phyloP scores from a whole-genome alignment of 1,284 basidiomycete genomes.

The Limonomyces culmigenus region DNA sequence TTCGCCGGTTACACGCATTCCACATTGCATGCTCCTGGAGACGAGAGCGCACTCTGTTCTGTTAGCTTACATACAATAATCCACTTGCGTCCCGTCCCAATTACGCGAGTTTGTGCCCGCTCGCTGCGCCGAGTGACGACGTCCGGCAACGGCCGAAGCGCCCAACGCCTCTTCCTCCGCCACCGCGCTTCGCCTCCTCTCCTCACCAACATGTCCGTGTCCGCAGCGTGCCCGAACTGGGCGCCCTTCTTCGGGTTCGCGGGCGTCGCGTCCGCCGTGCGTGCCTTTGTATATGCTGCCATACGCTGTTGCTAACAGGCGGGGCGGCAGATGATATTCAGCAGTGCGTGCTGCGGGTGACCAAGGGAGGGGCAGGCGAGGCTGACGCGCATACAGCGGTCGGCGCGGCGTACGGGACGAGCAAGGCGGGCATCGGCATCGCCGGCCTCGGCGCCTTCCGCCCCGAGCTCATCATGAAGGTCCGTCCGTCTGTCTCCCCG shows the following conservation, averaged over 20 bases:
- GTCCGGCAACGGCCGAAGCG: no score
- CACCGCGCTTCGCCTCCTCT: no score
- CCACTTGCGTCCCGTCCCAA: no score
- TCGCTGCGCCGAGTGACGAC: no score
- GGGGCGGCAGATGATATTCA: conserved; percentile 63
- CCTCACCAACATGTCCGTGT: no score
- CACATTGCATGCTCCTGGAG: no score
- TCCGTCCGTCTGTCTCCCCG: conserved; percentile 16
- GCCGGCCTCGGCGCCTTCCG: conserved; percentile 88
- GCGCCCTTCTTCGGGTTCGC: conserved; percentile 79
- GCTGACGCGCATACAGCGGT: conserved; percentile 33
- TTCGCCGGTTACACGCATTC: no score
- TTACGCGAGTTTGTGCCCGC: no score
- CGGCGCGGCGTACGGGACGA: conserved; percentile 93
- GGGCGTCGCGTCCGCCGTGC: conserved; percentile 65
- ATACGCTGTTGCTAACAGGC: conserved; percentile 1
- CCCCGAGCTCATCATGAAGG: conserved; percentile 98
- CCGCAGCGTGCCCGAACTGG: conserved; percentile 74
- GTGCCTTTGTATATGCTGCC: conserved; percentile 10
- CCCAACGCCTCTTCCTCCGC: no score
- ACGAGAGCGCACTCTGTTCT: no score
- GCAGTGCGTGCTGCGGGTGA: conserved; percentile 37
- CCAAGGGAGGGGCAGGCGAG: neutral
- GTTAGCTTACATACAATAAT: no score
- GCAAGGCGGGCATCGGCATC: conserved; percentile 97